These are phyloP conservation scores for Datura wrightii DNA, from an alignment of 257 asterid genomes.

Conservation along the genomic window DNA sequence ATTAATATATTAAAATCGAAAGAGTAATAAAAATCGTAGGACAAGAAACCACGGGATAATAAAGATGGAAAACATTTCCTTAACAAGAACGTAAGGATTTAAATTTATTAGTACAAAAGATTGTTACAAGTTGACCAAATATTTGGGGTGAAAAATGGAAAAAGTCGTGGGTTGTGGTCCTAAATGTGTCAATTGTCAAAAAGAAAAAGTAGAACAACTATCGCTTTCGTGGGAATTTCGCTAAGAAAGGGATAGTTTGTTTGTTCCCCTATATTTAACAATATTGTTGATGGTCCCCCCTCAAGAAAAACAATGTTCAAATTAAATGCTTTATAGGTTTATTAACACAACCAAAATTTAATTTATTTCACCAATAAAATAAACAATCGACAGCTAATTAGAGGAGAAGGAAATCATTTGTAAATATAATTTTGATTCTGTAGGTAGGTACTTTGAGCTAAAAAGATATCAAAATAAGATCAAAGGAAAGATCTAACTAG, in stretches of 20 bases:
- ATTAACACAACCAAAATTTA: neutral
- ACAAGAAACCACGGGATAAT: neutral
- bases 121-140: conserved; percentile 11
- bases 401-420: neutral
- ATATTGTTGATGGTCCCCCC: conserved; percentile 21
- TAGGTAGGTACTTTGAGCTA: neutral
- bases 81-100: neutral
- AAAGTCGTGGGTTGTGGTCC: conserved; percentile 21
- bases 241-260: neutral
- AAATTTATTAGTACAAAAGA: no score
- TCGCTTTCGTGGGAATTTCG: conserved; percentile 19
- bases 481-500: conserved; percentile 16
- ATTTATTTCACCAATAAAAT: neutral
- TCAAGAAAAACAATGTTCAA: neutral
- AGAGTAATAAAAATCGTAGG: no score
- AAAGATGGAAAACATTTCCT: neutral
- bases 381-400: neutral
- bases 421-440: neutral
- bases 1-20: no score
- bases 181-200: conserved; percentile 4
- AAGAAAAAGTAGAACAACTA: conserved; percentile 3
- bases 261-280: conserved; percentile 21
- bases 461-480: neutral
- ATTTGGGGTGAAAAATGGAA: conserved; percentile 5
- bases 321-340: neutral